Base-by-base conservation (phyloP, 1,284 basidiomycete genomes). In the Inonotus obliquus region DNA sequence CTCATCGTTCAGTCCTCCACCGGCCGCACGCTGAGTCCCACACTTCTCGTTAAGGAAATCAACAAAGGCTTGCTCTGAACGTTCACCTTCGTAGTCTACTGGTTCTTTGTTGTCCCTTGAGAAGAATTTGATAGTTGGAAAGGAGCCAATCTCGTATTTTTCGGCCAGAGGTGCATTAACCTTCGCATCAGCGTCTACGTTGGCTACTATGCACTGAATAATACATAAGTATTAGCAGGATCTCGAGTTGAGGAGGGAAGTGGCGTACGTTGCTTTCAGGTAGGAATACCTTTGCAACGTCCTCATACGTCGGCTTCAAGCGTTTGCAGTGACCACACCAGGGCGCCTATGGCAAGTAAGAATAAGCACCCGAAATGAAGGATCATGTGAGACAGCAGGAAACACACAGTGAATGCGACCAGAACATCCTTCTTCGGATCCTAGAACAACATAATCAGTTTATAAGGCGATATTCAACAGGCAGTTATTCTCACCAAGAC, bases 121-220 rank as follows among this genome's bases (percentile, higher is more conserved):
- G 86, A 96, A 98, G 81, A 96, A 97, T 74, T 92, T 95, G 79
- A 99, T 86, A 17, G 95, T 98, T 0, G 96, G 96, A 86, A 84
- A 91, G 64, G 85, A 83, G 44, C 75, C 73, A 63, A 97, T 81
- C 13, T 80, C 89, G 71, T 94, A 95, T 69, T 85, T 83, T 54
- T 75, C 68, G n/a, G 89, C 87, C 61, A 98, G 75, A 27, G 81
- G 83, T 68, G 83, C 82, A 81, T 97, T 96, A 69, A 80, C 79
- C 64, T 85, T 81, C 57, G 90, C 89, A 72, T 98, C 94, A 29
- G 91, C 94, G 74, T 99, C 88, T 67, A 98, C 79, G 73, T 96
- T 93, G 29, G 94, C 95, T 59, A 98, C 83, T 61, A 96, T 75
- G 70, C 92, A 94, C 85, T 92, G 66, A 5, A 54, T 4, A 27